Evolutionary conservation across 2,329 filamentous ascomycete genomes (phyloP), one percentile per base, ranked within the genome.

Genomic region (Arthrobotrys sinensis): DNA sequence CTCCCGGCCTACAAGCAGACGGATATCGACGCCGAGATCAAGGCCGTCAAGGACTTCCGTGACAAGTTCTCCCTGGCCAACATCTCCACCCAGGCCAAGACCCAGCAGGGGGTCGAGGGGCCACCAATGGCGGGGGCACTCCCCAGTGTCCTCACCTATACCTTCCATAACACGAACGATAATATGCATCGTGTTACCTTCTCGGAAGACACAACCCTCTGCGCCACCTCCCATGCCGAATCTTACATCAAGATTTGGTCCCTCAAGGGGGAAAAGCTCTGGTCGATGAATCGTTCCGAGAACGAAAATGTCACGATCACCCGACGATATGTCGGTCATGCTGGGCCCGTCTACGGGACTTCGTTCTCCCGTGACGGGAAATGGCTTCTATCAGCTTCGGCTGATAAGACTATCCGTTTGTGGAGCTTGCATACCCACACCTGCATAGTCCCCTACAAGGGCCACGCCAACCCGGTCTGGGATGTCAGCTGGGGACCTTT

Each of bases 241-340:
- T 98, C 95, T 0, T 98, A 97, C 83, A 97, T 99, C 81, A 92
- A 95, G 14, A 89, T 99, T 11, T 99, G 95, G 94, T 92, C 92
- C 45, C 87, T 98, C 46, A 93, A 97, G 82, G 96, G 95, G 80
- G 92, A 91, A 79, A 89, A 93, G 2, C 89, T 99, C 11, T 89
- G 89, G 53, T 92, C 92, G 12, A 89, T 90, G 60, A 88, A 90
- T 52, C 83, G 86, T 0, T 86, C 87, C 11, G 89, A 89, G 80
- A 88, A 90, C 72, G 88, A 89, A 45, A 83, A 87, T 79, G 89
- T 88, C 90, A 85, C 87, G 85, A 94, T 88, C 83, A 97, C 90
- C n/a, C 89, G 90, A 65, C 89, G 91, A 21, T 85, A 93, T 0
- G 92, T 97, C 76, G 96, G 96, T 0, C 96, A 99, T 83, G 92